Base-by-base conservation (phyloP, 257 asterid genomes). In the Handroanthus guayacan region DNA sequence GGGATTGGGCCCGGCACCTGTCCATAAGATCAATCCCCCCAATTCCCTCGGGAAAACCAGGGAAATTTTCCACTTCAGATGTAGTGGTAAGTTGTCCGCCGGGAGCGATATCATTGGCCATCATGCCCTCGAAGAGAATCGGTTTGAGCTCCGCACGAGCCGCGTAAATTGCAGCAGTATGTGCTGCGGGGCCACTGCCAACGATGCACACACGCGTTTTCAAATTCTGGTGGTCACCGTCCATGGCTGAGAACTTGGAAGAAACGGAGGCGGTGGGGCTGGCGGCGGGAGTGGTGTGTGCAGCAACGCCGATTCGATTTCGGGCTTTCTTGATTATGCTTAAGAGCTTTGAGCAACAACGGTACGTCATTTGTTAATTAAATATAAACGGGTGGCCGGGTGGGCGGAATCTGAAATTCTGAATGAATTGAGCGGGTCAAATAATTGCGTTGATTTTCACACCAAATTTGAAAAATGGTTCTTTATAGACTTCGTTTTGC, bases 61-160 rank as follows among this genome's bases (percentile, higher is more conserved):
- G 99, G 78, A 95, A 95, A 38, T 95, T 95, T 69, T 95, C 99
- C 5, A 95, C 99, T 2, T 95, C 98, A 20, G 99, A 12, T 41
- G 99, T 95, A 51, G 99, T 95, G 34, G 98, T 95, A 39, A 95
- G 91, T 82, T 95, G 98, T 10, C 99, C 98, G 0, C 99, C 98
- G 1, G 99, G 98, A 9, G 97, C 98, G 62, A 95, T 90, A 80
- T 90, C 99, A 86, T 93, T 93, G 31, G 98, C 98, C 98, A 92
- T 93, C 93, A 90, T 92, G 7, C 99, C 99, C 75, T 95, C 99
- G 74, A 95, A 92, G 44, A 95, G 93, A 17, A 93, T 61, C 5
- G 99, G 99, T 62, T 89, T 95, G 63, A 95, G 92, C 84, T 95
- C 94, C 3, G 99, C 98, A 10, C 98, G 89, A 17, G 98, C 86